Evolutionary conservation across 202 grass and related monocot genomes (phyloP), one percentile per base, ranked within the genome.

Genomic region (Setaria viridis): DNA sequence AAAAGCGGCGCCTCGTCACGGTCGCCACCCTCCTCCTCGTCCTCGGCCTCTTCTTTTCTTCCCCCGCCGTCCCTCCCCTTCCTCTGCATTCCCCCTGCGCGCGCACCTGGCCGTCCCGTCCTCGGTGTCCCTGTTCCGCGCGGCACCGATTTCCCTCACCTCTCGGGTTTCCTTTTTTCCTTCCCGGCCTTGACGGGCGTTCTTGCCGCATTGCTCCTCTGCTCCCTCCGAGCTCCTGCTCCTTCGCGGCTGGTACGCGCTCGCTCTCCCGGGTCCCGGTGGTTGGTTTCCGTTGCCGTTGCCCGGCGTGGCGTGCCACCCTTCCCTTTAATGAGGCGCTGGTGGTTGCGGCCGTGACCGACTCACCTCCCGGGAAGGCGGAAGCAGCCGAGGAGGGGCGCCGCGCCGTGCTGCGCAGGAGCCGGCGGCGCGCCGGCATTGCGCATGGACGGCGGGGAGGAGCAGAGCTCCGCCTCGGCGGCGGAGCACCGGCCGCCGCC

Each of bases 401-500:
- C 32, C 6, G 67, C 20, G 15, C 35, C 5, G 9, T 3, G 21
- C 15, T 0, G 39, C 39, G 39, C 39, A 41, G 39, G 5, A 41
- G 39, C 39, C 39, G 39, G 29, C 19, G 19, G 13, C 35, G 29
- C 19, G 19, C 8, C 35, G 72, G 32, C 64, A 70, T 79, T 66
- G 80, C 25, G 69, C 33, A 87, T 91, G 89, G 89, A 80, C 69
- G 85, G 50, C 55, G 55, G 15, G 15, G 78, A 16, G 80, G 74
- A 90, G 21, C 67, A 55, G 9, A 39, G 33, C 21, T 29, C 37
- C 74, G 86, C 56, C 56, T 29, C 57, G 46, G 84, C 55, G 77
- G 75, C 47, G 47, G 47, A 35, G 80, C 88, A 83, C 59, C 91
- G 67, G 80, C 78, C 2, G 59, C 37, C n/a, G 79, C 67, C 2